Evolutionary conservation across 805 yeast genomes (phyloP), one percentile per base, ranked within the genome.

Genomic region (Groenewaldozyma salmanticensis): DNA sequence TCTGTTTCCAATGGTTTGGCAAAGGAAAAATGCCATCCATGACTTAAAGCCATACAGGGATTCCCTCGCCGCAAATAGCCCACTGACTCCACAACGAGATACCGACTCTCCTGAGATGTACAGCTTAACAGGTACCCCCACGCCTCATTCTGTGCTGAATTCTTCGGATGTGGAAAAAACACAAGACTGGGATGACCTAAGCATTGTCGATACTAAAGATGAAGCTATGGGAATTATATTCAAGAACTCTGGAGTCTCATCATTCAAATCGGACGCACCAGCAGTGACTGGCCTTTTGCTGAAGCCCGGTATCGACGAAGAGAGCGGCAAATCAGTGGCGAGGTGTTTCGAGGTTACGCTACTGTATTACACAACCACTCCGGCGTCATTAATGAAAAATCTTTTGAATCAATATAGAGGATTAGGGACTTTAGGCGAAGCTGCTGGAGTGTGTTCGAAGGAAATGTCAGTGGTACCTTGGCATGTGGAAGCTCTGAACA

Each of bases 401-500:
- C 43, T 65, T 3, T 38, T 65, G 22, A 52, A 53, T 9, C 68
- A 65, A 45, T 64, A 53, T 47, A 51, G 68, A 4, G 52, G 58
- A 2, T 49, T 65, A 19, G 66, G 66, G 2, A 49, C 63, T 4
- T 44, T 59, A 21, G 59, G 63, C 2, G 60, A 58, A 27, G 43
- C 48, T 32, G 47, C 55, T 1, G 69, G 69, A 2, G 63, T 65
- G 3, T 35, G 49, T 9, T 47, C 53, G 20, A 42, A 52, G 0
- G 45, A 52, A 27, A 47, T 49, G 15, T 52, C 59, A 0, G 47
- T 63, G 2, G 35, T 57, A 19, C 70, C 70, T 2, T 64, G 68
- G 68, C 69, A 66, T 43, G 53, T 64, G 4, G 54, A 48, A 32
- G 67, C 65, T 2, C 60, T 55, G 0, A 54, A 48, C 15, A 62